phyloP scores from a whole-genome alignment of 345 rosid species.

The Kandelia obovata region DNA sequence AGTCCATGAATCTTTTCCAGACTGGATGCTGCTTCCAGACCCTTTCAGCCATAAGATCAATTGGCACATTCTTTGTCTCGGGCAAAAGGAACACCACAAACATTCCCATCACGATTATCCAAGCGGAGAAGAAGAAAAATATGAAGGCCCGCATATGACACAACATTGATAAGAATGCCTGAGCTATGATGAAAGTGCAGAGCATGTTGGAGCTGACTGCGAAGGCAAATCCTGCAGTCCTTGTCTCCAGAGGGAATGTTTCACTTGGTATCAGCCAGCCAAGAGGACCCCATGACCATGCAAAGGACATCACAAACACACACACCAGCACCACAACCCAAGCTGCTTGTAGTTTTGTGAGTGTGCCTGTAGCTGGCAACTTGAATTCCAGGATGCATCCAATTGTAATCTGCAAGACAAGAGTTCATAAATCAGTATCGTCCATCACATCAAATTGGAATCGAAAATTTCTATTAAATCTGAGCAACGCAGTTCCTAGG shows the following conservation, averaged over 20 bases:
- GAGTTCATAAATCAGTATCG: background rate
- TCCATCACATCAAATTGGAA: background rate
- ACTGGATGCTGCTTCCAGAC: conserved; percentile 24
- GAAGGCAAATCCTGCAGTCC: conserved; percentile 17
- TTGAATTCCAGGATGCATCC: conserved; percentile 1
- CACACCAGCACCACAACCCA: conserved; percentile 14
- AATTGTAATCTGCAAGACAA: conserved; percentile 12
- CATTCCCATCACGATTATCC: conserved; percentile 15
- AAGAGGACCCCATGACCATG: conserved; percentile 26
- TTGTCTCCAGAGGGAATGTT: conserved; percentile 15
- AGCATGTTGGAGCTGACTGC: conserved; percentile 19
- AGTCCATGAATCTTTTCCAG: conserved; percentile 20
- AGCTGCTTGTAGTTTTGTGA: conserved; percentile 9
- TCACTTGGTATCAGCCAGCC: conserved; percentile 22
- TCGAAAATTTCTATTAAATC: no score
- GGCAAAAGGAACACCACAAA: conserved; percentile 15
- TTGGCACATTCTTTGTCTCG: conserved; percentile 18
- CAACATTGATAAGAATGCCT: conserved; percentile 24
- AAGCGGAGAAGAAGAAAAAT: conserved; percentile 22
- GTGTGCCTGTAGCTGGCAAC: conserved; percentile 6
- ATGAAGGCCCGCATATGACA: conserved; percentile 18
- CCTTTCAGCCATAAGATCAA: conserved; percentile 20
- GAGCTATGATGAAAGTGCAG: conserved; percentile 19
- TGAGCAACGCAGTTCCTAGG: background rate
- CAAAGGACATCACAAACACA: conserved; percentile 18